phyloP scores from a whole-genome alignment of 371 early-diverging fungal genomes.

The Mucor piriformis region DNA sequence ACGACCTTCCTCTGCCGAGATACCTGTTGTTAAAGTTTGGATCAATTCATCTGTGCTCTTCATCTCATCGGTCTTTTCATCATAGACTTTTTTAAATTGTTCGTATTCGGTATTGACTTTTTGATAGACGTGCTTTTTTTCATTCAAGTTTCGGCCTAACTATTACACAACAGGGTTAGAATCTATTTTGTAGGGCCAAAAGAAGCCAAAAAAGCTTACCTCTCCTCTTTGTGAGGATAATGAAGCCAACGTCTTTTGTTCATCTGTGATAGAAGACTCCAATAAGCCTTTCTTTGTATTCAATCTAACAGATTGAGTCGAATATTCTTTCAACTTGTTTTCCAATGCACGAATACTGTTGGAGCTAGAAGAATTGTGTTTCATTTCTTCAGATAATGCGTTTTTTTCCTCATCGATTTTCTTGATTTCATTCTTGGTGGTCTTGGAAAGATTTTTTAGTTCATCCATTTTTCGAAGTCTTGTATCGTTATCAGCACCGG shows the following conservation, averaged over 20 bases:
- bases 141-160: constrained; percentile 54
- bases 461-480: constrained; percentile 36
- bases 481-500: constrained; percentile 40
- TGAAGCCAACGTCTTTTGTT: constrained; percentile 51
- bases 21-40: constrained; percentile 91
- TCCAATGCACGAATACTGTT: constrained; percentile 71
- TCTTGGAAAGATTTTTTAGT: constrained; percentile 26
- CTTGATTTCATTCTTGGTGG: constrained; percentile 50
- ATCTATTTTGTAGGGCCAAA: not conserved
- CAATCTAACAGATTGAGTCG: constrained; percentile 77
- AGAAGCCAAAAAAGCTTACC: constrained; percentile 26
- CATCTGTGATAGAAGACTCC: constrained; percentile 75
- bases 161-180: constrained; percentile 22
- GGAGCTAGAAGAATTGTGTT: constrained; percentile 46
- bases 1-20: constrained; percentile 87
- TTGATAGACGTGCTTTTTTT: constrained; percentile 55
- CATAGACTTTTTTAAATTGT: constrained; percentile 62
- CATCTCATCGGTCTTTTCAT: constrained; percentile 67
- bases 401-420: constrained; percentile 53
- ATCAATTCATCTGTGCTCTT: constrained; percentile 82
- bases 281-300: constrained; percentile 83
- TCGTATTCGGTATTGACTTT: constrained; percentile 61
- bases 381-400: constrained; percentile 43
- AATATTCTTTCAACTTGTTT: constrained; percentile 65
- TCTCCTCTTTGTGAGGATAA: constrained; percentile 47